A percentile compares a stretch with the other conserved stretches of the same genome.
Evolutionary conservation across 2,329 filamentous ascomycete species (phyloP).

Genomic region (Tricladium varicosporioides): DNA sequence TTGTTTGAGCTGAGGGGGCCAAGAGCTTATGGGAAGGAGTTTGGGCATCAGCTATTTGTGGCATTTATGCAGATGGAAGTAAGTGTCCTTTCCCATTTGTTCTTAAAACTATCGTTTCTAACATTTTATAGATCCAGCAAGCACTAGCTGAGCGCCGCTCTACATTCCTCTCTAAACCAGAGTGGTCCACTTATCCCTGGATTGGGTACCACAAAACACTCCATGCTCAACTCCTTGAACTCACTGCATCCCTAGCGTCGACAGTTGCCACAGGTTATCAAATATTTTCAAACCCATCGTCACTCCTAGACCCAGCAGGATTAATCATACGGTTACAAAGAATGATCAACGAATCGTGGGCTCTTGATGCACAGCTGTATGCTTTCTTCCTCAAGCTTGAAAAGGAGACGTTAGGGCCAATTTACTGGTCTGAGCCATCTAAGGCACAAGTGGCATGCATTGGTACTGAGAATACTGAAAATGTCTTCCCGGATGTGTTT

Average conservation of each 20-base stretch:
- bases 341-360: slow-evolving; percentile 30
- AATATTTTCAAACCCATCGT: slow-evolving; percentile 1
- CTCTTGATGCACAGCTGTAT: slow-evolving; percentile 29
- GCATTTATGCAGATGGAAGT: slow-evolving; percentile 31
- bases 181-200: slow-evolving; percentile 35
- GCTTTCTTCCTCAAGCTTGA: slow-evolving; percentile 29
- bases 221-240: slow-evolving; percentile 33
- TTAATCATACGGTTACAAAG: slow-evolving; percentile 17
- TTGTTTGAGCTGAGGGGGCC: slow-evolving; percentile 36
- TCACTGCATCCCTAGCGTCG: slow-evolving; percentile 22
- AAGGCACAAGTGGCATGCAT: slow-evolving; percentile 4
- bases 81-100: not conserved
- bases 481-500: slow-evolving; percentile 33
- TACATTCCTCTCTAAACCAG: slow-evolving; percentile 30
- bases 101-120: not conserved
- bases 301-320: slow-evolving; percentile 16
- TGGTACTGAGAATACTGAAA: slow-evolving; percentile 1
- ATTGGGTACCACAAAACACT: slow-evolving; percentile 26
- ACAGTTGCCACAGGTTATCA: slow-evolving; percentile 24
- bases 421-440: slow-evolving; percentile 34
- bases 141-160: slow-evolving; percentile 25
- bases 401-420: slow-evolving; percentile 20
- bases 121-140: slow-evolving; percentile 31
- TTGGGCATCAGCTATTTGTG: slow-evolving; percentile 36
- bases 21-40: slow-evolving; percentile 31